These are phyloP conservation scores for Dioscorea cayenensis DNA, from an alignment of 116 monocot genomes.

Conservation along the genomic window DNA sequence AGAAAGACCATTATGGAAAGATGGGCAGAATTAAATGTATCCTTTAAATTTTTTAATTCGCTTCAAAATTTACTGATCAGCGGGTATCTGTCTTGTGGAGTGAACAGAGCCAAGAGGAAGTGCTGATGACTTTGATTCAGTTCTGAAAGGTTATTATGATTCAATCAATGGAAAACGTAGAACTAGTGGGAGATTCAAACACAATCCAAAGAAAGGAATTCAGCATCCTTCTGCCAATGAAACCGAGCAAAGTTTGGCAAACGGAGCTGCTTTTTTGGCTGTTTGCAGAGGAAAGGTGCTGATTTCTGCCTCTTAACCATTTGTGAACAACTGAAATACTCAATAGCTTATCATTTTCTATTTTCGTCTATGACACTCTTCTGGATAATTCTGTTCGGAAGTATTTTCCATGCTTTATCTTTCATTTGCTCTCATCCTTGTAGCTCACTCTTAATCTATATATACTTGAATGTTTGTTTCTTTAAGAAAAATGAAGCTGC, in stretches of 20 bases:
- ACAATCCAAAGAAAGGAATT: constrained; percentile 28
- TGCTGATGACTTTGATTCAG: constrained; percentile 66
- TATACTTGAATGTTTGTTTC: no score
- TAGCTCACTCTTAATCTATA: no score
- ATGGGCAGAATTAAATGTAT: background rate
- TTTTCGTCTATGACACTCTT: no score
- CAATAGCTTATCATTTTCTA: background rate
- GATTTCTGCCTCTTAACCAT: background rate
- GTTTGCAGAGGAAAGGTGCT: constrained; percentile 94
- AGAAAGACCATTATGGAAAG: no score
- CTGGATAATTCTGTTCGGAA: no score
- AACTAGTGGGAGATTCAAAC: constrained; percentile 26
- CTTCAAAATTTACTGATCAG: background rate
- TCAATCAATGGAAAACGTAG: constrained; percentile 38
- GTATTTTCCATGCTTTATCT: no score
- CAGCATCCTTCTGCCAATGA: constrained; percentile 16
- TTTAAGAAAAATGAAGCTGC: no score
- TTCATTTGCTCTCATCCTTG: no score
- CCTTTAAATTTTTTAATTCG: background rate
- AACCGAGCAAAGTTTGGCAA: constrained; percentile 18
- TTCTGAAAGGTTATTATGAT: constrained; percentile 78
- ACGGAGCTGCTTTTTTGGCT: constrained; percentile 94
- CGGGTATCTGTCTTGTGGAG: background rate
- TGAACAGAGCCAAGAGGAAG: constrained; percentile 83
- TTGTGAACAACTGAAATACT: background rate